Percentiles rank a stretch among this genome's conserved stretches.
phyloP scores from a whole-genome alignment of 805 yeast species.

The Candida succiphila region DNA sequence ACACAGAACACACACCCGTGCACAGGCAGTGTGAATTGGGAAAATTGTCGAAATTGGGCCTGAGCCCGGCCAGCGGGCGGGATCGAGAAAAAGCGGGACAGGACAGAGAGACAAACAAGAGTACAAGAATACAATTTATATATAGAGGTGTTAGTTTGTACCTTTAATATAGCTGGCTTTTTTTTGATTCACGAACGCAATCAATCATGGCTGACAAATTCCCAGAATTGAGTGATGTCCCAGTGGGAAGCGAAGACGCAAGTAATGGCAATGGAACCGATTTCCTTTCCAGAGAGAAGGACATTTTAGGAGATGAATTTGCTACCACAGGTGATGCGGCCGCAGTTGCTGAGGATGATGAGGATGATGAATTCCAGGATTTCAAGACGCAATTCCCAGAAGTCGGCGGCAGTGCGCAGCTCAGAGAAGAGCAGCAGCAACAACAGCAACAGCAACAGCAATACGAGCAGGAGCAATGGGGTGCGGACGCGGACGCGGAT shows the following conservation, averaged over 20 bases:
- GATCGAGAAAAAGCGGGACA: no score
- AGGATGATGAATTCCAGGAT: constrained; percentile 39
- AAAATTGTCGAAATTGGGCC: no score
- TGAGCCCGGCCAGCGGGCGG: no score
- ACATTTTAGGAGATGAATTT: constrained; percentile 62
- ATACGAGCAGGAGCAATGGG: constrained; percentile 4
- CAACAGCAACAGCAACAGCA: constrained; percentile 3
- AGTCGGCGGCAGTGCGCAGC: constrained; percentile 26
- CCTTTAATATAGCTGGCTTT: no score
- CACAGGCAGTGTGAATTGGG: no score
- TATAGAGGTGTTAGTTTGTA: no score
- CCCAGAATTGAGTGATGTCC: constrained; percentile 53
- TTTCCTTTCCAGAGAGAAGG: constrained; percentile 60
- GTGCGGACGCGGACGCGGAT: constrained; percentile 16
- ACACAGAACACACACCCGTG: no score
- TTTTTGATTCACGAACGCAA: no score
- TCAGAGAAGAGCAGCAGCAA: constrained; percentile 4
- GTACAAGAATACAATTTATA: not conserved
- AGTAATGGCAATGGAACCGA: constrained; percentile 36
- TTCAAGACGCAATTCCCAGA: constrained; percentile 61
- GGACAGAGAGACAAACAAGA: not conserved
- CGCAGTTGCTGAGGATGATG: constrained; percentile 27
- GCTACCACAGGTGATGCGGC: constrained; percentile 51
- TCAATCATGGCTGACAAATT: constrained; percentile 67
- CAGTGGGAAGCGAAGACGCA: constrained; percentile 19